These are phyloP conservation scores for Penicillium coffeae DNA, from an alignment of 495 filamentous ascomycete genomes.

Conservation along the genomic window DNA sequence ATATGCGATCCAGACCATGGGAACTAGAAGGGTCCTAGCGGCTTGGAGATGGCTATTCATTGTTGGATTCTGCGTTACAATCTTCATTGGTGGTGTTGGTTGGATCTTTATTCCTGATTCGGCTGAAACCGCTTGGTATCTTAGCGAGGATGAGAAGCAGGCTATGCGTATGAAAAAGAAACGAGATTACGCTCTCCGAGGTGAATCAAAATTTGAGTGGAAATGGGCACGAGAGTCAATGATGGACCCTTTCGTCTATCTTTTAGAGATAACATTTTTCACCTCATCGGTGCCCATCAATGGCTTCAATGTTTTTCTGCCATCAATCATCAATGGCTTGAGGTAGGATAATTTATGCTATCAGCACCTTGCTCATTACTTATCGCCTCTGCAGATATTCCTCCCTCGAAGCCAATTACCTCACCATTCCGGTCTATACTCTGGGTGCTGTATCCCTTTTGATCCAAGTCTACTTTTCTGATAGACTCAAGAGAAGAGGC, in stretches of 20 bases:
- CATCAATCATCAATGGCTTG: background rate
- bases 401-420: background rate
- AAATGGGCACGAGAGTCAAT: background rate
- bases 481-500: background rate
- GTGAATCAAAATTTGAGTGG: background rate
- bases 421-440: background rate
- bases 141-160: background rate
- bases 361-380: background rate
- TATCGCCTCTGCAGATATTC: background rate
- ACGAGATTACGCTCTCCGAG: background rate
- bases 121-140: background rate
- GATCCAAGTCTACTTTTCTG: background rate
- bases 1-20: background rate
- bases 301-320: background rate
- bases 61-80: background rate
- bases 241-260: background rate
- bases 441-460: background rate
- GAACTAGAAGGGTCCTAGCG: background rate
- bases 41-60: slow-evolving; percentile 1
- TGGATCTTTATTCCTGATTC: background rate
- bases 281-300: background rate
- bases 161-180: background rate
- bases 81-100: background rate
- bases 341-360: background rate
- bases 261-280: background rate